These are phyloP conservation scores for Yamagishiella unicocca DNA, from an alignment of 139 green algal genomes.

Conservation along the genomic window DNA sequence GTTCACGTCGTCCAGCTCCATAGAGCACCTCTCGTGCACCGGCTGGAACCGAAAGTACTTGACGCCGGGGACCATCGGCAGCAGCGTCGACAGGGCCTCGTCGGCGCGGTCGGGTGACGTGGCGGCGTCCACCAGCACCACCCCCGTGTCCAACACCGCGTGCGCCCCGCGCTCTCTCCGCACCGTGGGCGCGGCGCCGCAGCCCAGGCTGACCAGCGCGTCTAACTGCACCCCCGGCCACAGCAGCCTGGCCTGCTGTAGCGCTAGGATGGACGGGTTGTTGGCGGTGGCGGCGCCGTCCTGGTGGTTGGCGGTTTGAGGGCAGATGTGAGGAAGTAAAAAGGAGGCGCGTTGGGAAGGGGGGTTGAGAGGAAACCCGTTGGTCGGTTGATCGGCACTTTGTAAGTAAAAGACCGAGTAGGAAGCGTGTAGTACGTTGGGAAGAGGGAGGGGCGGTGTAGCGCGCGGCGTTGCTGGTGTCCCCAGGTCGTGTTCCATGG, in stretches of 20 bases:
- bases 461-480: no score
- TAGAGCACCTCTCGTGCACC: conserved; percentile 76
- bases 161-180: conserved; percentile 34
- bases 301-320: conserved; percentile 53
- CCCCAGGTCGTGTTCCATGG: no score
- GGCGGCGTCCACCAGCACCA: conserved; percentile 67
- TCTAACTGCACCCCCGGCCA: conserved; percentile 89
- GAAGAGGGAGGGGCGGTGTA: no score
- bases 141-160: conserved; percentile 65
- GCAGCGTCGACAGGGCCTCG: conserved; percentile 74
- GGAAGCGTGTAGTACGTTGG: no score
- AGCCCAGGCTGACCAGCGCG: conserved; percentile 88
- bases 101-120: conserved; percentile 68
- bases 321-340: background rate
- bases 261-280: conserved; percentile 90
- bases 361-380: no score
- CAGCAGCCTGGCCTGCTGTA: conserved; percentile 83
- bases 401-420: no score
- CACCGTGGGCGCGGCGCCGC: conserved; percentile 69
- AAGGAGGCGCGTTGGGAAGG: no score
- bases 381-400: no score
- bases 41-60: conserved; percentile 88
- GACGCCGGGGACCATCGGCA: conserved; percentile 78
- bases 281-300: conserved; percentile 95
- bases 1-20: conserved; percentile 88